Evolutionary conservation across 495 filamentous ascomycete genomes (phyloP), one percentile per base, ranked within the genome.

Genomic region (Trichoderma gamsii): DNA sequence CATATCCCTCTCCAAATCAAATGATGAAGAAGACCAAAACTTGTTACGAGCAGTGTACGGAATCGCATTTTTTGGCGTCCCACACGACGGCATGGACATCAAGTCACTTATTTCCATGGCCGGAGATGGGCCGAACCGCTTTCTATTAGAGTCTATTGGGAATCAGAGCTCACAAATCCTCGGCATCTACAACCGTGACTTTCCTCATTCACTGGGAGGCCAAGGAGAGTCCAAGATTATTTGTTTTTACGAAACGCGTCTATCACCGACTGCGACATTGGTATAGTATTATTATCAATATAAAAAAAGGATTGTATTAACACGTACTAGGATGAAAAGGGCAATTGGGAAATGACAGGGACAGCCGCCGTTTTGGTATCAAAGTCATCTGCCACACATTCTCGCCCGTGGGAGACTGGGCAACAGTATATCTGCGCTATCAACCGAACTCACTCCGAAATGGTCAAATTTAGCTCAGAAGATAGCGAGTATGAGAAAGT

Each of bases 371-470:
- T n/a, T 7, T n/a, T 51, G 7, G 46, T 51, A 21, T 51, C 46
- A 46, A 69, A 71, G 65, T 12, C 70, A 25, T 69, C 70, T 16
- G 70, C 70, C 13, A 71, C 68, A 11, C 68, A 67, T 59, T 69
- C 63, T 59, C 64, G 70, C 32, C 65, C 52, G n/a, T 69, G 56
- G 70, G 70, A 69, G 49, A 32, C 65, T 21, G 65, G 66, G n/a
- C n/a, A 64, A 3, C 68, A 71, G 44, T 64, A 69, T 64, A 69
- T 68, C 15, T 69, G 68, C 32, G 68, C 67, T 21, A 41, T 69
- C 18, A 41, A 51, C 29, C 46, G 46, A 7, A 51, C 46, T 7
- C 46, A 51, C 46, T 51, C 46, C 2, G 46, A 51, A 18, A 51
- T 51, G 46, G 46, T 51, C 12, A 51, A 51, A 21, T 51, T 51